Percentiles rank a stretch among this genome's conserved stretches.
Evolutionary conservation across 1,139 yeast species (phyloP).

Genomic region (Petasospora rhodanensis): DNA sequence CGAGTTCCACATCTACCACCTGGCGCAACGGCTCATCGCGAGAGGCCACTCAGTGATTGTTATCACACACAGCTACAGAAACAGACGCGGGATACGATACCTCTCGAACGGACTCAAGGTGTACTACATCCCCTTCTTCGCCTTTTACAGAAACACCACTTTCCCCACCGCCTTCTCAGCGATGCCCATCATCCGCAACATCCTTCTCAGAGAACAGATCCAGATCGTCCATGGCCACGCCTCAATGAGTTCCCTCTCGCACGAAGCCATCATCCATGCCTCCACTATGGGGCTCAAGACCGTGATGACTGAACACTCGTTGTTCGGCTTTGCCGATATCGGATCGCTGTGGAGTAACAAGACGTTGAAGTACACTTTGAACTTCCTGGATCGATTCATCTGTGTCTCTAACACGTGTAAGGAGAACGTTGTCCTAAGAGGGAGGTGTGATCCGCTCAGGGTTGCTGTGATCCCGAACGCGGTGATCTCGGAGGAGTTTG

Average conservation of each 20-base stretch:
- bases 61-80: constrained; percentile 83
- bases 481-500: constrained; percentile 76
- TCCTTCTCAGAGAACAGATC: constrained; percentile 77
- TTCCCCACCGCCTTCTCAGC: constrained; percentile 87
- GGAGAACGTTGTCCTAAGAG: constrained; percentile 89
- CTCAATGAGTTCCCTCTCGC: constrained; percentile 78
- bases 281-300: constrained; percentile 90
- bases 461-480: constrained; percentile 97
- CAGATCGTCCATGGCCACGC: constrained; percentile 96
- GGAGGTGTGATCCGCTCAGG: constrained; percentile 68
- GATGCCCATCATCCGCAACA: constrained; percentile 81
- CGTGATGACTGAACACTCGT: constrained; percentile 91
- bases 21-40: constrained; percentile 61
- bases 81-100: constrained; percentile 74
- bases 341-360: constrained; percentile 85
- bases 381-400: constrained; percentile 87
- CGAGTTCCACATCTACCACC: constrained; percentile 89
- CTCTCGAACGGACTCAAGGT: constrained; percentile 90
- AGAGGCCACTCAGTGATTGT: constrained; percentile 90
- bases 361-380: constrained; percentile 72
- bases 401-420: constrained; percentile 97
- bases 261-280: constrained; percentile 87
- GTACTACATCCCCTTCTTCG: constrained; percentile 81
- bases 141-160: constrained; percentile 75
- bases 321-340: constrained; percentile 89